Evolutionary conservation across 2,329 filamentous ascomycete species (phyloP), one percentile per base, ranked within the genome.

Genomic region (Colletotrichum sp.): DNA sequence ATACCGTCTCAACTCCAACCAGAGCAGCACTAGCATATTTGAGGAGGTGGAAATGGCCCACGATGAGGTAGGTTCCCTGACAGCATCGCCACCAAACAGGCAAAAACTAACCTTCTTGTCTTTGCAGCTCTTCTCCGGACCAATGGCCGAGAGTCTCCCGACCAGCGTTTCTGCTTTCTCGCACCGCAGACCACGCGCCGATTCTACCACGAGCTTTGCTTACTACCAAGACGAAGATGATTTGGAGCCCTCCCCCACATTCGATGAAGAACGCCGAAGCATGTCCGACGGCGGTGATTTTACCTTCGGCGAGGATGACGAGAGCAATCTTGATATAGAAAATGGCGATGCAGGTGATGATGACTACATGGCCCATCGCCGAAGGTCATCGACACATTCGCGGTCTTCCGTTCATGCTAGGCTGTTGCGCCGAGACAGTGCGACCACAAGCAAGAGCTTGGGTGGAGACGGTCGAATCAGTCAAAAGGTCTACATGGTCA

Each of bases 31-130:
- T 43, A 98, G 95, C 85, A 93, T 98, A 79, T 93, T 98, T 80
- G 95, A 95, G 79, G 95, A 98, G 84, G 96, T 99, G n/a, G 96
- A 98, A 84, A 99, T 99, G 97, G 96, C 97, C 24, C 95, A 98
- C 68, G 95, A 98, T 83, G 96, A 99, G 91, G 95, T 97, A 81
- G 74, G 79, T 18, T 13, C 18, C 48, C 6, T 32, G 43, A 16
- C 14, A 24, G 12, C n/a, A 59, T 57, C 18, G 10, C 26, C n/a
- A 26, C 30, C 21, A 65, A 28, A 12, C 32, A 26, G 24, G 18
- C 24, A 32, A 34, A 21, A 13, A 32, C 65, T 73, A n/a, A 77
- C 39, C 7, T 52, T 48, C 6, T 52, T 48, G 18, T 10, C 4
- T 65, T 43, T 26, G 18, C 52, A 92, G 90, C 91, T 98, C 64